Evolutionary conservation across 306 rosid species (phyloP).

Genomic region (Ceratonia siliqua): DNA sequence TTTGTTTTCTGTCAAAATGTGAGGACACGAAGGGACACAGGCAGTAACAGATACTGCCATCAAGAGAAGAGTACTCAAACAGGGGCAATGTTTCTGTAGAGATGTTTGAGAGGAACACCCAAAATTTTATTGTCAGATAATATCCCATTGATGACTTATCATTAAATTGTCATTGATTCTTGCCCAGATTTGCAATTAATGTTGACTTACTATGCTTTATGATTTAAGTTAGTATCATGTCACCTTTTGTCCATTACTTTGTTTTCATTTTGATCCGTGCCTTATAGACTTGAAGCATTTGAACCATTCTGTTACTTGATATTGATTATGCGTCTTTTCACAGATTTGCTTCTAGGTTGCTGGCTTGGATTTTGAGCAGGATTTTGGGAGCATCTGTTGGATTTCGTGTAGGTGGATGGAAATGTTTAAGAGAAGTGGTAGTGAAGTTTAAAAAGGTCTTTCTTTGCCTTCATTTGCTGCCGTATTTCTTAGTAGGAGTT

Average conservation of each 20-base stretch:
- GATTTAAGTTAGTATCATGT: slow-evolving; percentile 30
- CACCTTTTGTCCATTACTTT: slow-evolving; percentile 14
- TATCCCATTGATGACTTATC: slow-evolving; percentile 19
- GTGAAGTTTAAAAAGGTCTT: slow-evolving; percentile 91
- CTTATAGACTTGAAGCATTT: slow-evolving; percentile 16
- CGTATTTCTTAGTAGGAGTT: slow-evolving; percentile 24
- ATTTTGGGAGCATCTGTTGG: slow-evolving; percentile 83
- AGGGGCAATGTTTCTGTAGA: background rate
- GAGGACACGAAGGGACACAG: background rate
- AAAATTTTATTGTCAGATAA: background rate
- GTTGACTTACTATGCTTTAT: background rate
- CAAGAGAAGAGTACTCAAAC: slow-evolving; percentile 14
- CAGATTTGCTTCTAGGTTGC: slow-evolving; percentile 84
- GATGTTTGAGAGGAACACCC: slow-evolving; percentile 15
- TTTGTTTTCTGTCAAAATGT: background rate
- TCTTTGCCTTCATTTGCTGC: slow-evolving; percentile 29
- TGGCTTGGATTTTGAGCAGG: slow-evolving; percentile 92
- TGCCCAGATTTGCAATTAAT: slow-evolving; percentile 12
- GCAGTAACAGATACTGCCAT: background rate
- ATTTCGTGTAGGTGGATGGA: slow-evolving; percentile 96
- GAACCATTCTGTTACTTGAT: slow-evolving; percentile 28
- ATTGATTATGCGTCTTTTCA: slow-evolving; percentile 27
- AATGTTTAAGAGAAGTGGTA: slow-evolving; percentile 79
- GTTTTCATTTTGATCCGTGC: background rate
- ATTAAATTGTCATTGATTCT: background rate